A percentile compares a stretch with the other conserved stretches of the same genome.
Conservation (phyloP, 345 rosid species). For the Geranium rotundifolium region DNA sequence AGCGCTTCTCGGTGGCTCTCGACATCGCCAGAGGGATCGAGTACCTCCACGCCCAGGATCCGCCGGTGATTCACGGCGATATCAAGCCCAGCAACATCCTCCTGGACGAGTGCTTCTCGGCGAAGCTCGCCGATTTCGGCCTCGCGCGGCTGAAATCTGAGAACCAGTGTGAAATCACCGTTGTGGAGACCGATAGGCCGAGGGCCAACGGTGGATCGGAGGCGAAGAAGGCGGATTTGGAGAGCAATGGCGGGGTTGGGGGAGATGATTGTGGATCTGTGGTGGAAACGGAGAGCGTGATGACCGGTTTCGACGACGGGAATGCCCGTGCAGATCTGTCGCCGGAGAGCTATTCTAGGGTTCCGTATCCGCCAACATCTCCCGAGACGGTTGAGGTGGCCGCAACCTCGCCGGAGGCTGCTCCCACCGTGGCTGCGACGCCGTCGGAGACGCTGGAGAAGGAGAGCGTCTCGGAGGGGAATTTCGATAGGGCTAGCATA, state of each 20-base stretch:
- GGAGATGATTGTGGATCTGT: constrained; percentile 60
- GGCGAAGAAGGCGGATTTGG: constrained; percentile 22
- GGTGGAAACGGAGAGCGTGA: constrained; percentile 65
- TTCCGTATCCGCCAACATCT: constrained; percentile 28
- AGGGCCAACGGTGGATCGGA: constrained; percentile 14
- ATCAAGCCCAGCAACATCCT: too few relatives aligned
- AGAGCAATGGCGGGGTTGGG: constrained; percentile 20
- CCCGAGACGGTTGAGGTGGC: constrained; percentile 23
- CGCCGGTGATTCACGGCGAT: too few relatives aligned
- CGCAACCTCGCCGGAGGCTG: constrained; percentile 29
- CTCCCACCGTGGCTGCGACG: constrained; percentile 3
- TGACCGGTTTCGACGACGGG: constrained; percentile 56
- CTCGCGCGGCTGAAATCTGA: constrained; percentile 61
- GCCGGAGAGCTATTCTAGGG: constrained; percentile 32
- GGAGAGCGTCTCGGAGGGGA: constrained; percentile 12
- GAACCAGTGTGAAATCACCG: constrained; percentile 18
- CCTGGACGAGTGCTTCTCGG: constrained; percentile 54
- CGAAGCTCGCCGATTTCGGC: constrained; percentile 82
- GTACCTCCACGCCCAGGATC: too few relatives aligned
- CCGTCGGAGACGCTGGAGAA: constrained; percentile 26
- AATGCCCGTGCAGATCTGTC: constrained; percentile 53
- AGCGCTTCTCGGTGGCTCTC: too few relatives aligned
- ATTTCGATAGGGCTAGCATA: constrained; percentile 27
- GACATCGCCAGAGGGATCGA: too few relatives aligned
- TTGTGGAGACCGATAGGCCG: constrained; percentile 19